Base-by-base conservation (phyloP, 2,329 filamentous ascomycete species). In the Diplodia intermedia region DNA sequence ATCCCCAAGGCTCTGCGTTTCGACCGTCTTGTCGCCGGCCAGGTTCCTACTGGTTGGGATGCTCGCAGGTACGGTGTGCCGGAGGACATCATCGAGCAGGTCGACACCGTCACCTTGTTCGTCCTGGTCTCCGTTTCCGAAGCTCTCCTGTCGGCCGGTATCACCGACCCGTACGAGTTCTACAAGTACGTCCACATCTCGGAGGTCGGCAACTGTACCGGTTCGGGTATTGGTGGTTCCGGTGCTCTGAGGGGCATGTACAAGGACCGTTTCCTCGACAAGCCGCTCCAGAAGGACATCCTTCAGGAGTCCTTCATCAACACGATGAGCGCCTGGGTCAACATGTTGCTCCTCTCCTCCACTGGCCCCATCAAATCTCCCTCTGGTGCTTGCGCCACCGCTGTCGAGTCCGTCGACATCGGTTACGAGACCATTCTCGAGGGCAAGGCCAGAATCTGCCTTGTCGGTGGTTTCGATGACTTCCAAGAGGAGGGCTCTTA, bases 301-400 rank as follows among this genome's bases (percentile, higher is more conserved):
- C 87, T 99, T 15, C 96, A 99, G 79, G 95, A 99, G 82, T 98
- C 95, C 14, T 99, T 99, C 86, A 98, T 99, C 87, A 99, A 99
- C 86, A 99, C 95, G 67, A 99, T 99, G 94, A 91, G 92, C 74
- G 95, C 95, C 18, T 99, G 95, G 95, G 94, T 99, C 68, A 99
- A 99, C 86, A 99, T 99, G 95, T 85, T 99, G 82, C 85, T 99
- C 71, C 85, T 99, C 71, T 99, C 95, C 4, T 98, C 95, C 5
- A 98, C 95, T 65, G 95, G 95, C 73, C 93, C 95, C 52, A 98
- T 99, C 86, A 97, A 98, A 86, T 98, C 96, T 0, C 95, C 95
- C 3, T 95, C 98, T 63, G 95, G 94, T 84, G 95, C 95, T 76
- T 99, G 95, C 79, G 95, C 95, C 68, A 99, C 95, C 38, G 92